Base-by-base conservation (phyloP, 306 rosid species). In the Prunus mume region DNA sequence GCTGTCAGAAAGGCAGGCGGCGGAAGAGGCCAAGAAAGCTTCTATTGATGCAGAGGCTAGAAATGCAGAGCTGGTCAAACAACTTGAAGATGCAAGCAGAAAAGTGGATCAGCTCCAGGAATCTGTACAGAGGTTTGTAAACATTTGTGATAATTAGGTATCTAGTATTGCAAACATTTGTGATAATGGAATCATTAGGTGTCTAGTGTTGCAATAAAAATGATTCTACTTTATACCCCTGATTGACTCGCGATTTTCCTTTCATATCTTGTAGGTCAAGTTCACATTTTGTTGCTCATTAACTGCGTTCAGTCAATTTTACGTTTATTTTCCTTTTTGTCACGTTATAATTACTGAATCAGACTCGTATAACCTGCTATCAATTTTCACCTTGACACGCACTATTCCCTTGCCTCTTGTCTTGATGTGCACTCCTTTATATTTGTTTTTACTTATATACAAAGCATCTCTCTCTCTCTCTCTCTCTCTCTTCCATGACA, bases 81-180 rank as follows among this genome's bases (percentile, higher is more conserved):
- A 83, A 73, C 87, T 90, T 79, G 97, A 91, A 76, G 93, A 91
- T 74, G 82, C 96, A 45, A 88, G 89, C 58, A 90, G 81, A 75
- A 96, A 87, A 79, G 89, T 75, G 74, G 97, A 93, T 75, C 97
- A 96, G 81, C 94, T 93, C 69, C 99, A 96, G 84, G 99, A 92
- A 89, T 80, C 93, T 71, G 90, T 87, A 78, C 99, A 93, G 88
- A 93, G 99, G 99, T 93, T 83, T 80, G 98, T 82, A 74, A 61
- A 82, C 73, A 76, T 78, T 67, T 55, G 70, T 34, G 30, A 75
- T 64, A 46, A 22, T 61, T 24, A 25, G 57, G 68, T 79, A 49
- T 51, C 58, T 54, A 81, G 61, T 52, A 76, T 83, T 80, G 98
- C 81, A 74, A 61, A 82, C 73, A 76, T 77, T 67, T 50, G 68